Base-by-base conservation (phyloP, 2,329 filamentous ascomycete species). In the Cytospora leucostoma region DNA sequence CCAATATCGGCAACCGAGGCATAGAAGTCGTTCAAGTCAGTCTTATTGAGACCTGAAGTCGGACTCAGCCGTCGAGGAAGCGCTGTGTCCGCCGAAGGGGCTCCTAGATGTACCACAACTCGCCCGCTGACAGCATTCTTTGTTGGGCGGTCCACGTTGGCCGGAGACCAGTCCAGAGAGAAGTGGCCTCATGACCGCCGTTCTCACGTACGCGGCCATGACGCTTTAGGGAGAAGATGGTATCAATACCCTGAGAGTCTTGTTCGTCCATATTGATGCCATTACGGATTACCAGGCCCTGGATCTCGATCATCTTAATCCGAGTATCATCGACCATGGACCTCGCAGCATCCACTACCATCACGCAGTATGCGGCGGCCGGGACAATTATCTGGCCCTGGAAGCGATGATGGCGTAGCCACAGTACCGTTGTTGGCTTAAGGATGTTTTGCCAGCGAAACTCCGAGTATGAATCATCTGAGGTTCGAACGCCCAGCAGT, bases 321-420 rank as follows among this genome's bases (percentile, higher is more conserved):
- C 17, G 12, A 3, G 38, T 17, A 40, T 40, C 38, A 40, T 6
- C 38, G 38, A 40, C 38, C 38, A 40, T 12, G 17, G 38, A 3
- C 11, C 38, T 12, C 54, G 15, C 53, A 44, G 56, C 40, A 10
- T 66, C 52, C 32, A 27, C n/a, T 40, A 34, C 2, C 38, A 40
- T 59, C 33, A 68, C 63, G 38, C 38, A 40, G 50, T 71, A 71
- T 0, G 65, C 69, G 0, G 70, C 66, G 0, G 67, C 73, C 0
- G 80, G 79, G 37, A 79, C 79, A 0, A 81, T 67, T 13, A 73
- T 67, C 15, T 76, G 67, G 0, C 70, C 69, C 19, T 75, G 70
- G 17, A 71, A n/a, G 7, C 66, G 61, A 44, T 82, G 79, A 7
- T 77, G 73, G 0, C 64, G 40, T 1, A 81, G 66, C 80, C 79